These are phyloP conservation scores for Prunus armeniaca DNA, from an alignment of 306 rosid genomes.

Conservation along the genomic window DNA sequence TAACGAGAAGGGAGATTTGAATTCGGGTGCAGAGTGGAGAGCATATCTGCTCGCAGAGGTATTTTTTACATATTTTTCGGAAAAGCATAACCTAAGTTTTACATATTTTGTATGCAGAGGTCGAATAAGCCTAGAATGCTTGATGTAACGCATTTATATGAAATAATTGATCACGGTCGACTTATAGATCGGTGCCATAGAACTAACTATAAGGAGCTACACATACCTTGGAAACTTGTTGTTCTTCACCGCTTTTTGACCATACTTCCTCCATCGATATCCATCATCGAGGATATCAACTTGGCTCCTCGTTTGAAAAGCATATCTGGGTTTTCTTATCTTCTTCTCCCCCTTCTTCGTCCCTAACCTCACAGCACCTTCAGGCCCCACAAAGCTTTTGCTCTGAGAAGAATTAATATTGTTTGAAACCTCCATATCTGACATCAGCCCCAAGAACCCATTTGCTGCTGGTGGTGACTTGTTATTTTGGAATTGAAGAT, in stretches of 20 bases:
- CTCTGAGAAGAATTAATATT: background rate
- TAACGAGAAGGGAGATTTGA: accelerated
- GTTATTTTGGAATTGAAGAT: conserved; percentile 4
- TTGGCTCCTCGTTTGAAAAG: conserved; percentile 57
- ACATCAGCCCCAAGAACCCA: conserved; percentile 34
- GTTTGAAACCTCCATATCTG: conserved; percentile 29
- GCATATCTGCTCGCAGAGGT: no score
- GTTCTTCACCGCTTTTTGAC: conserved; percentile 59
- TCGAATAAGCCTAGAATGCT: no score
- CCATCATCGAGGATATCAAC: conserved; percentile 62
- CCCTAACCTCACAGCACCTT: background rate
- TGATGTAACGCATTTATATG: no score
- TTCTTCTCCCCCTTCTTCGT: conserved; percentile 38
- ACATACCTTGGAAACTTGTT: conserved; percentile 52
- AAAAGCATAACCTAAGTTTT: no score
- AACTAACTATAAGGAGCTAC: background rate
- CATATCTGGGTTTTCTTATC: conserved; percentile 41
- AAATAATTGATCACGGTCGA: no score
- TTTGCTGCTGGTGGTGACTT: background rate
- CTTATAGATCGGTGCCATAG: no score
- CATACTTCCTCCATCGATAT: conserved; percentile 56
- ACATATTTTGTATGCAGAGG: no score
- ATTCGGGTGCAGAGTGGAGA: no score
- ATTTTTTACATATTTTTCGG: no score
- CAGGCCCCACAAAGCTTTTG: conserved; percentile 10